phyloP scores from a whole-genome alignment of 2,329 filamentous ascomycete species.

The Aspergillus vadensis region DNA sequence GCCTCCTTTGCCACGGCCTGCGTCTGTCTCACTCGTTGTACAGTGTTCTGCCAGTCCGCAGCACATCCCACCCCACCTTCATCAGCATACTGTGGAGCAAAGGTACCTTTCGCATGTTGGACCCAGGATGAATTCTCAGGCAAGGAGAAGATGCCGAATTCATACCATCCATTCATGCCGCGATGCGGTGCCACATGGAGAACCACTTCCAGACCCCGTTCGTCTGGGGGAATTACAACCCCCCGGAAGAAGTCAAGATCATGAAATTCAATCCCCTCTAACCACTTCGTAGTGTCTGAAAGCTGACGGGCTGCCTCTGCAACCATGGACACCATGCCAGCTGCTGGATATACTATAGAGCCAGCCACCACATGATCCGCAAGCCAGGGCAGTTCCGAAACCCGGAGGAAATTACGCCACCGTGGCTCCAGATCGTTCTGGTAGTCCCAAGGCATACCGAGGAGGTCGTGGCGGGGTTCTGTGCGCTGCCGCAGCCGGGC shows the following conservation, averaged over 20 bases:
- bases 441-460: slow-evolving; percentile 24
- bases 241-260: slow-evolving; percentile 17
- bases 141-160: slow-evolving; percentile 24
- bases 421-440: slow-evolving; percentile 29
- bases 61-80: too few species aligned
- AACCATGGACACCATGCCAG: slow-evolving; percentile 27
- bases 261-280: not conserved
- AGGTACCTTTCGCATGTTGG: slow-evolving; percentile 23
- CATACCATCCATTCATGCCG: slow-evolving; percentile 22
- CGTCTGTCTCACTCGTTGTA: too few species aligned
- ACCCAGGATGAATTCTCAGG: slow-evolving; percentile 17
- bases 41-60: too few species aligned
- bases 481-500: slow-evolving; percentile 25
- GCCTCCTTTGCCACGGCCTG: too few species aligned
- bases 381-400: slow-evolving; percentile 46
- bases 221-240: slow-evolving; percentile 23
- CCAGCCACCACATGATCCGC: slow-evolving; percentile 44
- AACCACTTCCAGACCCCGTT: slow-evolving; percentile 22
- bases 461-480: slow-evolving; percentile 22
- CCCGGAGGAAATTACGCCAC: slow-evolving; percentile 50
- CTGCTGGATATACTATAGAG: slow-evolving; percentile 28
- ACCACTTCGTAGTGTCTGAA: not conserved
- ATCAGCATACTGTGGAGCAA: slow-evolving; percentile 5
- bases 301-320: slow-evolving; percentile 26
- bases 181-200: slow-evolving; percentile 21